A percentile compares a stretch with the other conserved stretches of the same genome.
phyloP scores from a whole-genome alignment of 2,329 filamentous ascomycete species.

The Arthrobotrys iridis region DNA sequence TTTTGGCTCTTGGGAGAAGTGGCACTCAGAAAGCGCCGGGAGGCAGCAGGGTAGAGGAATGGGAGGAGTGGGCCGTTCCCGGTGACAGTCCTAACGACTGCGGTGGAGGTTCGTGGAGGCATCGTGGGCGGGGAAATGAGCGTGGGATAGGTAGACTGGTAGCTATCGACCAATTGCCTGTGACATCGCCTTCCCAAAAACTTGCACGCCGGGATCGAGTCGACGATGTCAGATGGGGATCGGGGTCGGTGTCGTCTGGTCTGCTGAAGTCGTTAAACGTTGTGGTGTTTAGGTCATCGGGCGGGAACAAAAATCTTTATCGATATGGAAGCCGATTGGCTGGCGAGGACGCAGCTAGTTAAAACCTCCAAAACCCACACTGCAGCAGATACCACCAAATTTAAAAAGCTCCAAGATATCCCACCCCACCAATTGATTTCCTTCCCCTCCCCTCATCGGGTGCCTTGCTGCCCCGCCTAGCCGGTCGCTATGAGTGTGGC shows the following conservation, averaged over 20 bases:
- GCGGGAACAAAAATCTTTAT: slow-evolving; percentile 54
- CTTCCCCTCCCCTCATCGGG: background rate
- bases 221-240: slow-evolving; percentile 12
- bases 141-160: background rate
- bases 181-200: slow-evolving; percentile 2
- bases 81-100: slow-evolving; percentile 29
- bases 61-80: slow-evolving; percentile 30
- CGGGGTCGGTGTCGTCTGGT: background rate
- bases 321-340: slow-evolving; percentile 45
- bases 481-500: slow-evolving; percentile 49
- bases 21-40: slow-evolving; percentile 30
- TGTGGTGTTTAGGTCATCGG: slow-evolving; percentile 34
- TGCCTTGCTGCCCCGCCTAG: too few species aligned
- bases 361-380: slow-evolving; percentile 17
- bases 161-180: background rate
- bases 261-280: slow-evolving; percentile 1
- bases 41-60: slow-evolving; percentile 43
- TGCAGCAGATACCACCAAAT: background rate
- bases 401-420: background rate
- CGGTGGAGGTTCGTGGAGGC: slow-evolving; percentile 33
- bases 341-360: slow-evolving; percentile 12
- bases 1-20: slow-evolving; percentile 3
- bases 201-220: background rate
- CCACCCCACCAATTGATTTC: slow-evolving; percentile 5
- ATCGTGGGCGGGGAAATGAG: slow-evolving; percentile 19